Conservation (phyloP, 352 stramenopile genomes). For the Elongisporangium prolatum region DNA sequence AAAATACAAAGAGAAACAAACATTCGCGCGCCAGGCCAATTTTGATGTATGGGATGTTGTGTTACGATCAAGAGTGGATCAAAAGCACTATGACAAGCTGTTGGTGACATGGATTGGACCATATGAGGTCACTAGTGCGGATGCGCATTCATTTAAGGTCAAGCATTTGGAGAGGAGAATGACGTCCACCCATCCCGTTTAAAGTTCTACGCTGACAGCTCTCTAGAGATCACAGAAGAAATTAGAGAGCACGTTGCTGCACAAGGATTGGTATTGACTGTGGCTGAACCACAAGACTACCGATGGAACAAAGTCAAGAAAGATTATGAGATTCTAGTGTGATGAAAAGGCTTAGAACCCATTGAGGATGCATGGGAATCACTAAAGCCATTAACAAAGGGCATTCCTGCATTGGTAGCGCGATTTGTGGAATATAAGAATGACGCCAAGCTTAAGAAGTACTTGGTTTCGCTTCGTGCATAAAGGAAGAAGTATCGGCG, state of each 20-base stretch:
- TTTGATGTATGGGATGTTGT: conserved; percentile 27
- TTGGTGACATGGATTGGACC: conserved; percentile 25
- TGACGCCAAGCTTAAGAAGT: no score
- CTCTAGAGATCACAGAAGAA: conserved; percentile 21
- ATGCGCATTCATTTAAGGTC: conserved; percentile 18
- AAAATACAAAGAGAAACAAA: no score
- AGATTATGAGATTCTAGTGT: conserved; percentile 1
- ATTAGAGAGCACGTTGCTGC: conserved; percentile 14
- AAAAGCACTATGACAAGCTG: conserved; percentile 21
- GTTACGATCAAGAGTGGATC: conserved; percentile 20
- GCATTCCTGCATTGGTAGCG: background rate
- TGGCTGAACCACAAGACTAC: conserved; percentile 1
- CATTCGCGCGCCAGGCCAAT: conserved; percentile 1
- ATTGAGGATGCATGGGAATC: conserved; percentile 15
- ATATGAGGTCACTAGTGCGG: conserved; percentile 13
- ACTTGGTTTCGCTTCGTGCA: no score
- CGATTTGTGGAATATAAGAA: no score
- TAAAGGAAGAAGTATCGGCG: no score
- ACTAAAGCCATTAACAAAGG: conserved; percentile 1
- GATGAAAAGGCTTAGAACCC: conserved; percentile 10
- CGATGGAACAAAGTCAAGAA: background rate
- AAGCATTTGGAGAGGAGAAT: conserved; percentile 8
- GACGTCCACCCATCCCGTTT: conserved; percentile 20
- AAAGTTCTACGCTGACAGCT: conserved; percentile 26
- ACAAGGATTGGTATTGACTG: conserved; percentile 11